phyloP scores from a whole-genome alignment of 306 rosid species.

The Lagenaria siceraria region DNA sequence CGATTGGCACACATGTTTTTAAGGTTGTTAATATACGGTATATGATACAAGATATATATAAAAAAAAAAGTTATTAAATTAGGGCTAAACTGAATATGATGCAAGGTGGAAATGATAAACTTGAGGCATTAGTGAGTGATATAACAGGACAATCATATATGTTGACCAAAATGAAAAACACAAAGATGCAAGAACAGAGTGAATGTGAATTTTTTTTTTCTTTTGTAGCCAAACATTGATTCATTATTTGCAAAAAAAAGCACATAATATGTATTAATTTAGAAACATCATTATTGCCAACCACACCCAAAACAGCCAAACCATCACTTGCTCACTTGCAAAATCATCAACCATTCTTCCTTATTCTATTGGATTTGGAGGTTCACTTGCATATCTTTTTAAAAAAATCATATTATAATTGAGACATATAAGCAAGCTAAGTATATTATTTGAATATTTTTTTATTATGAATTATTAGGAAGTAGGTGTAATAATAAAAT shows the following conservation, averaged over 20 bases:
- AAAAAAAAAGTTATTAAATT: too few relatives aligned
- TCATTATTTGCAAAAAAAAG: neutral
- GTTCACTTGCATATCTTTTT: neutral
- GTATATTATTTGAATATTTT: too few relatives aligned
- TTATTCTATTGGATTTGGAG: neutral
- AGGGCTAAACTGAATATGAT: too few relatives aligned
- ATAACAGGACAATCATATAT: neutral
- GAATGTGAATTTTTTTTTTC: neutral
- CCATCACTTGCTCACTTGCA: neutral
- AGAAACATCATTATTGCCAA: neutral
- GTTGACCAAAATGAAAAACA: neutral
- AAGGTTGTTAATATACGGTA: too few relatives aligned
- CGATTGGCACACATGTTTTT: too few relatives aligned
- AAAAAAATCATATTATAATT: too few relatives aligned
- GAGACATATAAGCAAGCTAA: neutral
- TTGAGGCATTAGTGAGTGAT: neutral
- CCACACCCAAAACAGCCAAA: neutral
- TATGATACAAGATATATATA: too few relatives aligned
- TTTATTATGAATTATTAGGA: neutral
- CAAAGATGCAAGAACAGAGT: neutral
- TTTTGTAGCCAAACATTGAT: neutral
- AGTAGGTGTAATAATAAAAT: too few relatives aligned
- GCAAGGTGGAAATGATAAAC: neutral
- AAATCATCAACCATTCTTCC: neutral
- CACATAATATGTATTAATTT: neutral